phyloP scores from a whole-genome alignment of 2,329 filamentous ascomycete species.

The Dothideomycetes sp. region DNA sequence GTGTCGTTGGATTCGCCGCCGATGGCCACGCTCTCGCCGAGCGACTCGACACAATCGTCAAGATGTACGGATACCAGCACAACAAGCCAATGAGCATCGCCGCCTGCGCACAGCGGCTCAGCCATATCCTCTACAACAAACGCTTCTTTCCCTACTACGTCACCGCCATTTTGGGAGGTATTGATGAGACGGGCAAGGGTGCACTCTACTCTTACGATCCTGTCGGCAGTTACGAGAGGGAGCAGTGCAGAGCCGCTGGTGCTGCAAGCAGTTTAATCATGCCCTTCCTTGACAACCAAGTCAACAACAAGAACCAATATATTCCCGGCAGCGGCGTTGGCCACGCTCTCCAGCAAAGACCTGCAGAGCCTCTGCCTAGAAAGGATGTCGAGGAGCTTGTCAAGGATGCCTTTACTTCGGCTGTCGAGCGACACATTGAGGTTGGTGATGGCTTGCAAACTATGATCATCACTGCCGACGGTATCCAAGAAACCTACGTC shows the following conservation, averaged over 20 bases:
- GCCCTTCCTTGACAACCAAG: conserved; percentile 98
- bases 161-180: conserved; percentile 80
- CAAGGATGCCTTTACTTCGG: conserved; percentile 95
- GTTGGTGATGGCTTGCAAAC: conserved; percentile 95
- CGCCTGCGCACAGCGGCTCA: conserved; percentile 88
- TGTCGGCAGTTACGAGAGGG: conserved; percentile 92
- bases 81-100: conserved; percentile 92
- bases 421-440: conserved; percentile 93
- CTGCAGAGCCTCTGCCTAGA: conserved; percentile 56
- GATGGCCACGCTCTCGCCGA: conserved; percentile 92
- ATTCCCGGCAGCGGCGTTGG: conserved; percentile 75
- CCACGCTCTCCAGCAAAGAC: conserved; percentile 64
- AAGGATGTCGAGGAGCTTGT: conserved; percentile 75
- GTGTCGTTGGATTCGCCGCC: conserved; percentile 90
- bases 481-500: conserved; percentile 74
- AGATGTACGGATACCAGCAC: conserved; percentile 98
- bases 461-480: conserved; percentile 79
- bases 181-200: conserved; percentile 90
- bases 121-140: conserved; percentile 92
- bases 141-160: conserved; percentile 99
- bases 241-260: conserved; percentile 89
- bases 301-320: conserved; percentile 99
- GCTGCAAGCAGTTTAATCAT: conserved; percentile 83
- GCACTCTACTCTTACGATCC: conserved; percentile 97
- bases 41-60: conserved; percentile 85